Base-by-base conservation (phyloP, 2,329 filamentous ascomycete genomes). In the Monosporascus sp. region DNA sequence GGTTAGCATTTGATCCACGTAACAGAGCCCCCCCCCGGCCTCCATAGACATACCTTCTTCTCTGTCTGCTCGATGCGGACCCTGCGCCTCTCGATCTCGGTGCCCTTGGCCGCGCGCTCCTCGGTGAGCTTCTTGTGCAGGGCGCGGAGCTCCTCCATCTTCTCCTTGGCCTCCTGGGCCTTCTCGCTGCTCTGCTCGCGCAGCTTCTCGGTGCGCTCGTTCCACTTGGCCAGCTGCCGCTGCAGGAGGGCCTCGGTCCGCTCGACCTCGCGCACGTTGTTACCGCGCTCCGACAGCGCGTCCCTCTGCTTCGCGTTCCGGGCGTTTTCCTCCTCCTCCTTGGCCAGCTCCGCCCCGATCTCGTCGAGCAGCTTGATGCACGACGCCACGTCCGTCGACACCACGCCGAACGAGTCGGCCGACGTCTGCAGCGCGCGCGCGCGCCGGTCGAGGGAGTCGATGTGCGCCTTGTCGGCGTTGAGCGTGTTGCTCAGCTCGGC, bases 31-130 rank as follows among this genome's bases (percentile, higher is more conserved):
- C 22, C 22, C 22, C 3, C 22, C n/a, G n/a, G 22, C 22, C 22
- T 24, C 22, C 22, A 24, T 24, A 24, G 22, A 24, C 22, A 5
- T 24, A 24, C 91, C 89, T 97, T 97, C 77, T 97, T 97, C 80
- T 97, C 93, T 8, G 91, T 96, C 76, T 97, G 91, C 73, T 99
- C 94, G 59, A 99, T 97, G 56, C 92, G 80, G n/a, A 97, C 90
- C 61, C 89, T 84, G 63, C 92, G 80, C 67, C 88, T 85, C 76
- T 99, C 94, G 75, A 97, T 95, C 66, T 97, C 93, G 54, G 90
- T 87, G 37, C 87, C 87, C 73, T 96, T 95, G 52, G 94, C 90
- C 1, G 82, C 82, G 58, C 92, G 81, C 77, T 99, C 93, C 66
- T 93, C 88, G 1, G 87, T 88, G 56, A 97, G 76, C 67, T 85